Percentiles rank a stretch among this genome's conserved stretches.
Conservation (phyloP, 768 basidiomycete genomes). For the Tricholoma terreum region DNA sequence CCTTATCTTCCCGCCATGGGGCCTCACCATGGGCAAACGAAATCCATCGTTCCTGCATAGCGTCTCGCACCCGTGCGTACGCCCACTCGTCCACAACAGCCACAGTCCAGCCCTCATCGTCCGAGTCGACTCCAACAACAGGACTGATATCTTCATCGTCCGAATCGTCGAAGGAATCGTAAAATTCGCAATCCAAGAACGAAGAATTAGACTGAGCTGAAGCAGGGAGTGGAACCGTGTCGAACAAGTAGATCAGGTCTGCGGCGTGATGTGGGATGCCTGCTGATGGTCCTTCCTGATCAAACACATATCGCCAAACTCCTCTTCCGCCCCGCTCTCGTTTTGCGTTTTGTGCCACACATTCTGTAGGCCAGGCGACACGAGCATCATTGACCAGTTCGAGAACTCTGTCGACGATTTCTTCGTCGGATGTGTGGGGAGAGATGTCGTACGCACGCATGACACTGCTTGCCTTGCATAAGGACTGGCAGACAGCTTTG, state of each 20-base stretch:
- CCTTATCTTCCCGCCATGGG: slow-evolving; percentile 68
- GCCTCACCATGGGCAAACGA: slow-evolving; percentile 70
- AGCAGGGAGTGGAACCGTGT: slow-evolving; percentile 61
- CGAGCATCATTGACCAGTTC: slow-evolving; percentile 75
- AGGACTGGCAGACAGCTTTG: slow-evolving; percentile 71
- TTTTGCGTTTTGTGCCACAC: slow-evolving; percentile 50
- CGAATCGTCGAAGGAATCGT: slow-evolving; percentile 32
- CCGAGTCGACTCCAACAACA: slow-evolving; percentile 15
- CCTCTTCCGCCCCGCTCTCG: slow-evolving; percentile 50
- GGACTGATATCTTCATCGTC: slow-evolving; percentile 32
- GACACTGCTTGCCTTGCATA: slow-evolving; percentile 56
- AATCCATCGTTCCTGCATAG: slow-evolving; percentile 74
- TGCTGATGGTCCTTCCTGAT: slow-evolving; percentile 70
- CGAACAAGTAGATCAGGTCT: slow-evolving; percentile 77
- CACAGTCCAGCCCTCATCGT: slow-evolving; percentile 46
- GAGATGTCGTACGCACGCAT: slow-evolving; percentile 73
- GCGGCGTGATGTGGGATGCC: slow-evolving; percentile 67
- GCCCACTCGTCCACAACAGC: slow-evolving; percentile 64
- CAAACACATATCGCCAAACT: slow-evolving; percentile 82
- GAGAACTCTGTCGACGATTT: slow-evolving; percentile 64
- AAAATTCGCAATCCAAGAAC: slow-evolving; percentile 23
- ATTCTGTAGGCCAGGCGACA: slow-evolving; percentile 75
- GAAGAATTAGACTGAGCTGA: slow-evolving; percentile 14
- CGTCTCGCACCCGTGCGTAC: slow-evolving; percentile 64
- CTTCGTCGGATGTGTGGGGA: slow-evolving; percentile 57